Evolutionary conservation across 2,329 filamentous ascomycete genomes (phyloP).

Genomic region (Raffaelea deltoideospora): DNA sequence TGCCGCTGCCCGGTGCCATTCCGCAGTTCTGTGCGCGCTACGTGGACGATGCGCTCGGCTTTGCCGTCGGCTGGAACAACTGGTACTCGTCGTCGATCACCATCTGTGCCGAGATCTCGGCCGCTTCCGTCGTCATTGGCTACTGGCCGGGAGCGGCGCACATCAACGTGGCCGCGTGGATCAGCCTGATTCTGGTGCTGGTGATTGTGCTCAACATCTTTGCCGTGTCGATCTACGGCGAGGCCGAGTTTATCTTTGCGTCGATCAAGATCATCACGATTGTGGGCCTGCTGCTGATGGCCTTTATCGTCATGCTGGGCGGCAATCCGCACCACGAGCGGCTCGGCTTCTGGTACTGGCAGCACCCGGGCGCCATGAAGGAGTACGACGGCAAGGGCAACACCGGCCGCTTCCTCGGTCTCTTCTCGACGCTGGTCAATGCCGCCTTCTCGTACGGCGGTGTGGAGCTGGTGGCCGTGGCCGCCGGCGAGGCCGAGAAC

Average conservation of each 20-base stretch:
- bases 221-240: conserved; percentile 34
- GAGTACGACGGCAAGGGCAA: conserved; percentile 22
- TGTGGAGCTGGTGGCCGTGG: conserved; percentile 44
- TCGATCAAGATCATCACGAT: conserved; percentile 44
- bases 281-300: conserved; percentile 40
- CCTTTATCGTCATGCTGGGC: conserved; percentile 40
- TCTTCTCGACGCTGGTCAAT: conserved; percentile 10
- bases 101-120: conserved; percentile 27
- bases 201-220: conserved; percentile 33
- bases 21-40: conserved; percentile 32
- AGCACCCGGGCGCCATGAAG: conserved; percentile 18
- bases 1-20: conserved; percentile 40
- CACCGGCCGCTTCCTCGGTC: conserved; percentile 17
- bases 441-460: conserved; percentile 24
- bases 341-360: conserved; percentile 40
- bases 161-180: conserved; percentile 23
- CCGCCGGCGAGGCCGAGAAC: conserved; percentile 53
- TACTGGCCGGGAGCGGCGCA: conserved; percentile 21
- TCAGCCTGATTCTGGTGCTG: conserved; percentile 32
- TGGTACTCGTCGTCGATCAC: conserved; percentile 35
- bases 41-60: conserved; percentile 30
- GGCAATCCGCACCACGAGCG: conserved; percentile 35
- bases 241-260: conserved; percentile 24
- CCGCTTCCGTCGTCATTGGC: conserved; percentile 28
- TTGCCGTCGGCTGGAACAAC: conserved; percentile 35